phyloP scores from a whole-genome alignment of 2,329 filamentous ascomycete species.

The Arachnopeziza araneosa region DNA sequence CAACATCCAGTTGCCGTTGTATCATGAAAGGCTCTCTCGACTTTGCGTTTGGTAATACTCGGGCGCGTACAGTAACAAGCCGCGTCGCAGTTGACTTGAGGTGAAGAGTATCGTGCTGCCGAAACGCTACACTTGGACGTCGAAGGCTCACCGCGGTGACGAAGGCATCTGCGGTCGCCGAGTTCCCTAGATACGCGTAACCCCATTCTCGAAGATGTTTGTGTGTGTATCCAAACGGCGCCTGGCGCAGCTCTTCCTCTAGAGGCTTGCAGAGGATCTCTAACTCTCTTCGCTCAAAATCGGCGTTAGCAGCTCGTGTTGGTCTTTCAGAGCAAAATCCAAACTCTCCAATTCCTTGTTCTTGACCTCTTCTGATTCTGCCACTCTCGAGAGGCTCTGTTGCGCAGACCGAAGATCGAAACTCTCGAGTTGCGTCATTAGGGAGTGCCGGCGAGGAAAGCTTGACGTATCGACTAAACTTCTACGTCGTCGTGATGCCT shows the following conservation, averaged over 20 bases:
- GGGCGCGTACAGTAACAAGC: slow-evolving; percentile 37
- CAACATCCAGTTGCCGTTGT: slow-evolving; percentile 45
- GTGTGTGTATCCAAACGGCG: slow-evolving; percentile 26
- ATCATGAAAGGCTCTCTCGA: slow-evolving; percentile 43
- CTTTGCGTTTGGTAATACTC: slow-evolving; percentile 36
- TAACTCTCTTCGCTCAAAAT: background rate
- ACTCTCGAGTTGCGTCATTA: background rate
- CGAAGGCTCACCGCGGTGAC: slow-evolving; percentile 39
- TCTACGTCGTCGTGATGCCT: slow-evolving; percentile 11
- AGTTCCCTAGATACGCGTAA: slow-evolving; percentile 37
- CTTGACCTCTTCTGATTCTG: slow-evolving; percentile 12
- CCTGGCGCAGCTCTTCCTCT: slow-evolving; percentile 9
- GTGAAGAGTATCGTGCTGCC: background rate
- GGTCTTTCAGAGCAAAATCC: background rate
- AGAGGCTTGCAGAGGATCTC: background rate
- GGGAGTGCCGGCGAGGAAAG: slow-evolving; percentile 19
- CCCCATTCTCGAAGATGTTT: slow-evolving; percentile 38
- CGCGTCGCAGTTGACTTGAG: background rate
- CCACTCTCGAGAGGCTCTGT: slow-evolving; percentile 10
- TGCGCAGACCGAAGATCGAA: slow-evolving; percentile 12
- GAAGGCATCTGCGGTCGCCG: slow-evolving; percentile 40
- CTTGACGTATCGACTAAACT: slow-evolving; percentile 14
- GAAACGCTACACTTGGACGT: slow-evolving; percentile 22
- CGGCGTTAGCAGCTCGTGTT: background rate
- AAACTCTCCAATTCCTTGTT: background rate